Evolutionary conservation across 495 filamentous ascomycete genomes (phyloP).

Genomic region (Hyaloscypha finlandica): DNA sequence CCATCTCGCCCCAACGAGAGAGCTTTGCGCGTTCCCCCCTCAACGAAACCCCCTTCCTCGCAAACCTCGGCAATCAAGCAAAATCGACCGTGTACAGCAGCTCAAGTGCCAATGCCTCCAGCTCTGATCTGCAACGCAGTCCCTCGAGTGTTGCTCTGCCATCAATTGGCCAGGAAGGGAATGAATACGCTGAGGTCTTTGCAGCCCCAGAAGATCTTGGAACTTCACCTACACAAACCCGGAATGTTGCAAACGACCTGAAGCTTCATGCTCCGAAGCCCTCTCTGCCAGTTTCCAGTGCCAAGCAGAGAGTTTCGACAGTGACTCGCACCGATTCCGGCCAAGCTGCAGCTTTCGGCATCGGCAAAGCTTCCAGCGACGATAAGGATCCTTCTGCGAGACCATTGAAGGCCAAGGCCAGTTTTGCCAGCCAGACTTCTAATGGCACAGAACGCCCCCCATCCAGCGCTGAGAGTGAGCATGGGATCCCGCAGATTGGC

Average conservation of each 20-base stretch:
- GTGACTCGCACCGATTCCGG: constrained; percentile 90
- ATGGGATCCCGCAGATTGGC: constrained; percentile 90
- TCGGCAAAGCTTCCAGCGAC: constrained; percentile 64
- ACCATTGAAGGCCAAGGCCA: constrained; percentile 61
- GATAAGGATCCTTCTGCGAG: constrained; percentile 62
- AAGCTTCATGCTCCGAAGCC: constrained; percentile 91
- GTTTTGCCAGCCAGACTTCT: constrained; percentile 56
- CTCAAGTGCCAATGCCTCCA: constrained; percentile 48
- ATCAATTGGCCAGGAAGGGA: constrained; percentile 84
- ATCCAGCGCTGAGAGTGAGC: constrained; percentile 54
- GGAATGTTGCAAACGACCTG: constrained; percentile 76
- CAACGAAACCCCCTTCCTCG: constrained; percentile 55
- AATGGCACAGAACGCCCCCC: constrained; percentile 42
- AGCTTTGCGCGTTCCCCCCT: constrained; percentile 84
- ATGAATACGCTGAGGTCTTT: constrained; percentile 73
- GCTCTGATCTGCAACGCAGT: constrained; percentile 54
- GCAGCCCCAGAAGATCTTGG: constrained; percentile 44
- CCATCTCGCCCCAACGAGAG: constrained; percentile 73
- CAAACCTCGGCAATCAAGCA: constrained; percentile 43
- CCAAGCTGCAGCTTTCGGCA: constrained; percentile 77
- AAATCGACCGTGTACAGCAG: constrained; percentile 36
- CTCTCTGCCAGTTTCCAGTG: constrained; percentile 73
- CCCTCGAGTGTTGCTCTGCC: constrained; percentile 77
- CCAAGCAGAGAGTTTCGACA: constrained; percentile 74
- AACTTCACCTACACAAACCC: constrained; percentile 64